Evolutionary conservation across 176 grass and related monocot genomes (phyloP), one percentile per base, ranked within the genome.

Genomic region (Otatea glauca): DNA sequence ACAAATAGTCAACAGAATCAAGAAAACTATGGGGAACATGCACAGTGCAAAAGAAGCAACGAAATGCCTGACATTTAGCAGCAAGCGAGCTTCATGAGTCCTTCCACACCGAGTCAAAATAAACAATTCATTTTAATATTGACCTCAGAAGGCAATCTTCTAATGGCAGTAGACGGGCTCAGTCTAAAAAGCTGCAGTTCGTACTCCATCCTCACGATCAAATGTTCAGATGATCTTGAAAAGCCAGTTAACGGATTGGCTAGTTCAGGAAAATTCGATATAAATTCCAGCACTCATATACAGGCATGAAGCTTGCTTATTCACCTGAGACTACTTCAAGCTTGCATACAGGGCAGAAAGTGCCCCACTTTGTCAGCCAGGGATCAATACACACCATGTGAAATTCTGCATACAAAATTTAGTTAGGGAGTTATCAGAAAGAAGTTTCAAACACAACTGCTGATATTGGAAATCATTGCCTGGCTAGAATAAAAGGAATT

Each of bases 311-410:
- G 80, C 59, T 41, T 78, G 35, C 23, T 76, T 84, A 85, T 66
- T 82, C 84, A 83, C 70, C 44, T 20, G 76, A 69, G 76, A 69
- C 41, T 37, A 15, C 67, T 74, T 97, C 94, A 51, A 89, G 86
- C 70, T 94, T 97, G 83, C 94, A 94, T 65, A 97, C 73, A 0
- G 92, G 94, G 81, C 94, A 97, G 75, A 89, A 94, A 70, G 90
- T 97, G 38, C 92, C 92, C 90, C 94, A 97, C 81, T 89, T 92
- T 75, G 90, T 94, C 74, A 97, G 81, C 94, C 94, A 97, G 68
- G 83, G 74, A 85, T 97, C 94, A 70, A 97, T 87, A 65, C 94
- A 97, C 38, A 83, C 79, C 75, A 81, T 29, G 73, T 97, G 94
- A 87, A 90, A 93, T 85, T 90, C 91, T 93, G 88, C 39, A 88